phyloP scores from a whole-genome alignment of 257 asterid genomes.

The Cinchona pubescens region DNA sequence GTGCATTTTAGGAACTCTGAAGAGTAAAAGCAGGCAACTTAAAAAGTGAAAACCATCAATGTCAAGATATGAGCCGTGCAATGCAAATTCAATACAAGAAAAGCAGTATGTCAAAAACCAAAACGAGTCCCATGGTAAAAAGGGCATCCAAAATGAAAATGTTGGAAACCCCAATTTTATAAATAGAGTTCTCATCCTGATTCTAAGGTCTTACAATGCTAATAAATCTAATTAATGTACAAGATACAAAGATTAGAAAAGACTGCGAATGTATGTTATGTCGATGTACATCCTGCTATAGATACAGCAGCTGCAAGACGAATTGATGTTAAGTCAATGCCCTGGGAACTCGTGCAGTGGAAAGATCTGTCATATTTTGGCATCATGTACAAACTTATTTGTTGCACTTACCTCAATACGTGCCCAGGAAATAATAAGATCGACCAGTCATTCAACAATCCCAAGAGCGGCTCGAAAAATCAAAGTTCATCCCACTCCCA shows the following conservation, averaged over 20 bases:
- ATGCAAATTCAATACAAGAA: neutral
- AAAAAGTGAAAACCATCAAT: neutral
- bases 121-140: neutral
- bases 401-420: slow-evolving; percentile 24
- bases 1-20: too few relatives aligned
- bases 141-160: slow-evolving; percentile 13
- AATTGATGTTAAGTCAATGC: slow-evolving; percentile 24
- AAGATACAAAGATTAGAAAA: slow-evolving; percentile 35
- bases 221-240: slow-evolving; percentile 43
- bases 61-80: neutral
- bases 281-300: slow-evolving; percentile 33
- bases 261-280: slow-evolving; percentile 22
- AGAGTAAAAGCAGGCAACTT: too few relatives aligned
- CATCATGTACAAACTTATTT: slow-evolving; percentile 39
- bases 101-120: neutral
- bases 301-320: slow-evolving; percentile 39
- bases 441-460: slow-evolving; percentile 25
- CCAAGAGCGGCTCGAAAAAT: slow-evolving; percentile 31
- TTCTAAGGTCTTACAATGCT: slow-evolving; percentile 38
- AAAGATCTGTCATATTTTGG: slow-evolving; percentile 23
- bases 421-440: slow-evolving; percentile 27
- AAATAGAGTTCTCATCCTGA: slow-evolving; percentile 30
- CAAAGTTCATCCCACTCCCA: slow-evolving; percentile 29
- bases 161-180: slow-evolving; percentile 17
- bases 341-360: slow-evolving; percentile 21